These are phyloP conservation scores for Aquilaria malaccensis DNA, from an alignment of 345 rosid species.

Conservation along the genomic window DNA sequence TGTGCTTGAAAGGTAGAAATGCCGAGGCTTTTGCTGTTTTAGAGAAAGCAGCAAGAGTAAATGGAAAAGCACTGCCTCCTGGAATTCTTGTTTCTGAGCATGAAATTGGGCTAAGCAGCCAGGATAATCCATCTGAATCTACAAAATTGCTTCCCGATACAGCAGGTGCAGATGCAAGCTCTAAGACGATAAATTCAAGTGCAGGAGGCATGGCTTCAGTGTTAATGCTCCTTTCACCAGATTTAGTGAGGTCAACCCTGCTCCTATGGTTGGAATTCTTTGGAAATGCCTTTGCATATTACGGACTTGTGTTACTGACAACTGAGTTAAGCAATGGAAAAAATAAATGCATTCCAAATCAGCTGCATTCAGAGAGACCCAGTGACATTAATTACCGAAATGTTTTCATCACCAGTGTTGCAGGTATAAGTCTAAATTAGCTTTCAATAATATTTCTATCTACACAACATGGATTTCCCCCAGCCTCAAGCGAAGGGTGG, in stretches of 20 bases:
- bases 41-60: conserved; percentile 54
- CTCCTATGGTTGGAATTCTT: conserved; percentile 85
- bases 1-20: conserved; percentile 62
- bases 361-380: conserved; percentile 20
- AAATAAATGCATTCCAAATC: conserved; percentile 29
- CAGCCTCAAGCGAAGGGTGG: background rate
- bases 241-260: conserved; percentile 52
- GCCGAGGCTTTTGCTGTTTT: conserved; percentile 54
- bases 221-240: conserved; percentile 60
- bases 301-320: conserved; percentile 86
- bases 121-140: conserved; percentile 28
- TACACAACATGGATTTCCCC: background rate
- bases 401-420: conserved; percentile 77
- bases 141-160: conserved; percentile 30
- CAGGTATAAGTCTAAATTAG: conserved; percentile 37
- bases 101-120: conserved; percentile 37
- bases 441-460: conserved; percentile 1
- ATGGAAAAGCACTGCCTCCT: conserved; percentile 47
- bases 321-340: conserved; percentile 63
- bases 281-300: conserved; percentile 87
- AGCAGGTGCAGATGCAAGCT: conserved; percentile 17
- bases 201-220: conserved; percentile 33
- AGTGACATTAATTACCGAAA: conserved; percentile 51
- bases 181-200: conserved; percentile 30
- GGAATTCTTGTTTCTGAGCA: conserved; percentile 62